Evolutionary conservation across 176 grass and related monocot genomes (phyloP).

Genomic region (Oryza officinalis): DNA sequence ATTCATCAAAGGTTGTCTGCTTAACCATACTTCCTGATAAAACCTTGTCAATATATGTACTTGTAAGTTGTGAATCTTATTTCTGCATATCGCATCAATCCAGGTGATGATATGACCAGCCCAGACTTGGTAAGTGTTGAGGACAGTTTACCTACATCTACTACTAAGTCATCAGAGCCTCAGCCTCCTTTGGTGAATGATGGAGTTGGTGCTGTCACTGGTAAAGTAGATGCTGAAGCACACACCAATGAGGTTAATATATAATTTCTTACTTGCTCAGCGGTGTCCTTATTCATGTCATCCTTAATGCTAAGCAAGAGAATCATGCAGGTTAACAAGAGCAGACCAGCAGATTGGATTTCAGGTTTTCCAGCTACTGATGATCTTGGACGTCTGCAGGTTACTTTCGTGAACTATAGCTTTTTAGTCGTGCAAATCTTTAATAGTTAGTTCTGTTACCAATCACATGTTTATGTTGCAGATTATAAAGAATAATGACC

Average conservation of each 20-base stretch:
- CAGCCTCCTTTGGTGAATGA: constrained; percentile 43
- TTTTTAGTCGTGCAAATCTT: not conserved
- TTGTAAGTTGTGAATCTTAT: constrained; percentile 27
- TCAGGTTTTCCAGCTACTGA: constrained; percentile 60
- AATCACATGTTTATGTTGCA: constrained; percentile 38
- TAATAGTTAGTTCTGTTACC: constrained; percentile 21
- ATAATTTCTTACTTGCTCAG: constrained; percentile 15
- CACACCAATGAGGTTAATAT: constrained; percentile 60
- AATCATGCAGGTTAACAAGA: constrained; percentile 54
- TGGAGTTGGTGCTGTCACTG: constrained; percentile 41
- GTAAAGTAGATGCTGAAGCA: constrained; percentile 53
- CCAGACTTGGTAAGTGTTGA: constrained; percentile 64
- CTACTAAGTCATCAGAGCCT: constrained; percentile 50
- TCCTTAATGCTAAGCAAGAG: constrained; percentile 41
- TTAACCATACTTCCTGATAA: constrained; percentile 18
- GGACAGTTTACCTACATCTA: constrained; percentile 45
- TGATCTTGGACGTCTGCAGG: constrained; percentile 82
- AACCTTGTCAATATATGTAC: constrained; percentile 5
- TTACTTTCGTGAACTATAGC: constrained; percentile 41
- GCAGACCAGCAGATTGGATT: constrained; percentile 52
- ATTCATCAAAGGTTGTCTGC: constrained; percentile 55
- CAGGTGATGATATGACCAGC: constrained; percentile 65
- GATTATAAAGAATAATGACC: constrained; percentile 98
- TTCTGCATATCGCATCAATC: constrained; percentile 34
- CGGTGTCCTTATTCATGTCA: constrained; percentile 14